phyloP scores from a whole-genome alignment of 768 basidiomycete genomes.

The Postia placenta region DNA sequence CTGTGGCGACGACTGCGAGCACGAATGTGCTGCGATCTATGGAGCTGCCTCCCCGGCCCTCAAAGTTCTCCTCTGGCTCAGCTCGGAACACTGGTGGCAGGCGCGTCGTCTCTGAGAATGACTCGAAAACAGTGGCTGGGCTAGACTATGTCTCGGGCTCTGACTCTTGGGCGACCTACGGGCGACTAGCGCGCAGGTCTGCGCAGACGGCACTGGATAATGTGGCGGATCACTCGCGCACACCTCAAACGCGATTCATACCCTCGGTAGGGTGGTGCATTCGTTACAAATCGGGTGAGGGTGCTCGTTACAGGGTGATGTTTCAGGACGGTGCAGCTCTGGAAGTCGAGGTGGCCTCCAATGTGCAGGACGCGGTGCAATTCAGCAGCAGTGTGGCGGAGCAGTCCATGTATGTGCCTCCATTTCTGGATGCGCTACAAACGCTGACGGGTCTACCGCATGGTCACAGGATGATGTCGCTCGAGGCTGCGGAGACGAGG shows the following conservation, averaged over 20 bases:
- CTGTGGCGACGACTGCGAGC: conserved; percentile 1
- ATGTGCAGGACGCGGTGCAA: background rate
- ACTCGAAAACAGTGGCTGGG: too few species aligned
- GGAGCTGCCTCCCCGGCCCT: conserved; percentile 5
- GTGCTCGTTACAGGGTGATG: conserved; percentile 8
- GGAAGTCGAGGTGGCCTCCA: conserved; percentile 2
- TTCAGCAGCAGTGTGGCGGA: background rate
- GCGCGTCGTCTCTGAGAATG: background rate
- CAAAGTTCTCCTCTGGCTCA: conserved; percentile 5
- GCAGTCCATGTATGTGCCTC: background rate
- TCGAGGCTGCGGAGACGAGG: background rate
- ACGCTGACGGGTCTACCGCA: background rate
- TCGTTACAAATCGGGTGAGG: background rate
- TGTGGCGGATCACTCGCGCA: background rate
- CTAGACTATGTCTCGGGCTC: background rate
- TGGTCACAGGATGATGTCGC: background rate
- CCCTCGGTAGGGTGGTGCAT: conserved; percentile 11
- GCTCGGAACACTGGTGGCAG: background rate
- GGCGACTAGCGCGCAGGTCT: background rate
- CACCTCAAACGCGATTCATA: conserved; percentile 5
- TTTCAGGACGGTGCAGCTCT: conserved; percentile 9
- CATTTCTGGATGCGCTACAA: background rate
- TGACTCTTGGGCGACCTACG: too few species aligned
- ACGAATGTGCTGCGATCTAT: conserved; percentile 4
- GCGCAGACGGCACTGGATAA: background rate